Conservation (phyloP, 2,329 filamentous ascomycete genomes). For the Microdochium bolleyi region DNA sequence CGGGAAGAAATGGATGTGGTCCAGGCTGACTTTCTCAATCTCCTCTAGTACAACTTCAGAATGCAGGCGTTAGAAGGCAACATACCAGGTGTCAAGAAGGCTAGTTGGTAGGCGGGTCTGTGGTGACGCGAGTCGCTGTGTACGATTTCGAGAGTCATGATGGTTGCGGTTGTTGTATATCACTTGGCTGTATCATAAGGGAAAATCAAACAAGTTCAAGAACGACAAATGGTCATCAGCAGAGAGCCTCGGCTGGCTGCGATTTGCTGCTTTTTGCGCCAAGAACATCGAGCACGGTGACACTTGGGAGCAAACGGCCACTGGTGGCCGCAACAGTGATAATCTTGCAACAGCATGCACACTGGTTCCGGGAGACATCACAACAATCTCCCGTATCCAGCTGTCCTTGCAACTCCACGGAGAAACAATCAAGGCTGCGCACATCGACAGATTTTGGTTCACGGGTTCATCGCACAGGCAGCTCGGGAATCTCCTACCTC, state of each 20-base stretch:
- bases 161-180: not conserved
- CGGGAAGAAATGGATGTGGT: not conserved
- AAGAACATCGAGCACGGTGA: too few relatives aligned
- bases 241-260: too few relatives aligned
- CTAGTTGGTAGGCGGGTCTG: slow-evolving; percentile 69
- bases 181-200: not conserved
- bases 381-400: too few relatives aligned
- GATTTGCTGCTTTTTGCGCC: too few relatives aligned
- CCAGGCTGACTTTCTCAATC: slow-evolving; percentile 14
- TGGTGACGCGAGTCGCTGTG: slow-evolving; percentile 3
- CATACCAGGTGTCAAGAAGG: slow-evolving; percentile 88
- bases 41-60: slow-evolving; percentile 77
- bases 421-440: too few relatives aligned
- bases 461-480: too few relatives aligned
- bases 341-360: too few relatives aligned
- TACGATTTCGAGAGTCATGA: slow-evolving; percentile 8
- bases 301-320: not conserved
- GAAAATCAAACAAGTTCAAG: not conserved
- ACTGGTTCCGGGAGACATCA: too few relatives aligned
- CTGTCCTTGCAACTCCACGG: too few relatives aligned
- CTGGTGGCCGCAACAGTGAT: too few relatives aligned
- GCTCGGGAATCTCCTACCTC: too few relatives aligned
- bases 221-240: not conserved
- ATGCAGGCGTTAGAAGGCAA: slow-evolving; percentile 79
- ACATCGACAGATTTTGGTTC: too few relatives aligned